phyloP scores from a whole-genome alignment of 192 early-diverging fungal species.

The Mortierella alpina region DNA sequence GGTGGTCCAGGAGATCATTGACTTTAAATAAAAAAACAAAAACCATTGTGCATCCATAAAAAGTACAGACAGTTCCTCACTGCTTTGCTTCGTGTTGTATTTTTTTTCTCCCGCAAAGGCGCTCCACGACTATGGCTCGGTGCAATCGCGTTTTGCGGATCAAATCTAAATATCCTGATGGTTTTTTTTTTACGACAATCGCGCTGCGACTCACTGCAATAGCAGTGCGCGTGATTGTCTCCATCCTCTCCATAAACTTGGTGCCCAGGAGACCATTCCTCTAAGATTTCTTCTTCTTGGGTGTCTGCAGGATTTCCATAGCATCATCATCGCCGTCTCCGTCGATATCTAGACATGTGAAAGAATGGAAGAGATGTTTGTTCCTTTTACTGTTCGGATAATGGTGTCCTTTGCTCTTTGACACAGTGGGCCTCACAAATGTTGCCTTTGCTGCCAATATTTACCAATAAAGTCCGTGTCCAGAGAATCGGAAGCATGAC shows the following conservation, averaged over 20 bases:
- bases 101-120: no score
- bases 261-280: not conserved
- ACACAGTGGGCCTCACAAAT: not conserved
- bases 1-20: not conserved
- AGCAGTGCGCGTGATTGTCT: not conserved
- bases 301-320: slow-evolving; percentile 42
- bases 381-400: not conserved
- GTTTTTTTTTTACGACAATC: no score
- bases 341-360: slow-evolving; percentile 35
- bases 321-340: slow-evolving; percentile 47
- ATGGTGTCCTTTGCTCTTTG: not conserved
- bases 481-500: slow-evolving; percentile 25
- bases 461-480: slow-evolving; percentile 52
- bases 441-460: not conserved
- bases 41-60: no score
- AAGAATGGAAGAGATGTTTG: not conserved
- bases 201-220: no score
- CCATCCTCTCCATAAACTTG: not conserved
- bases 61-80: no score
- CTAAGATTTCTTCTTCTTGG: slow-evolving; percentile 48
- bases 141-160: no score
- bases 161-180: no score
- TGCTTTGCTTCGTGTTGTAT: no score
- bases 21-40: not conserved
- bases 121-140: no score